These are phyloP conservation scores for Phytopythium aichiense DNA, from an alignment of 352 stramenopile genomes.

Conservation along the genomic window DNA sequence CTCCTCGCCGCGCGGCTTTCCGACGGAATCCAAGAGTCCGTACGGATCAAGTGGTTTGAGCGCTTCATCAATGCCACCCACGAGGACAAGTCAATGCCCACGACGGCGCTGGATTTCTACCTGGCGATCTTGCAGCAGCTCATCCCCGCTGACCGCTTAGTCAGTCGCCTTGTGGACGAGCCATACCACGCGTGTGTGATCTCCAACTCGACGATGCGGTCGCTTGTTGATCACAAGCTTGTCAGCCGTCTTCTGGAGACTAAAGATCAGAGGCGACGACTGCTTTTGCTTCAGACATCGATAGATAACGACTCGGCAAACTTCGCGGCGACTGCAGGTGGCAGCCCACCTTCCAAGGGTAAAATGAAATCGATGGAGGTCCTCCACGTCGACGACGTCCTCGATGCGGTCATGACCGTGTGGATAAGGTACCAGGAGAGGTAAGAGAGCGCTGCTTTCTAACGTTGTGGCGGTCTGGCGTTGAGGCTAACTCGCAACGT, in stretches of 20 bases:
- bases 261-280: slow-evolving; percentile 41
- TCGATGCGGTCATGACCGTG: slow-evolving; percentile 64
- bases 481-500: not conserved
- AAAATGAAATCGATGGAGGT: slow-evolving; percentile 16
- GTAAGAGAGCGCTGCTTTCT: slow-evolving; percentile 18
- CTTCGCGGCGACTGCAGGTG: not conserved
- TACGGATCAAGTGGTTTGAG: slow-evolving; percentile 65
- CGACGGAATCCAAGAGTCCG: slow-evolving; percentile 34
- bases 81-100: slow-evolving; percentile 25
- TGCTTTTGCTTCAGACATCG: slow-evolving; percentile 28
- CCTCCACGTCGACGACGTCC: slow-evolving; percentile 59
- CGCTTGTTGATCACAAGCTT: slow-evolving; percentile 42
- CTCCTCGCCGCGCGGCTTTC: slow-evolving; percentile 38
- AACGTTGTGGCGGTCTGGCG: not conserved
- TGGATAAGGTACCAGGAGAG: slow-evolving; percentile 65
- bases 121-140: slow-evolving; percentile 42
- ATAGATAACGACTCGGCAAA: not conserved
- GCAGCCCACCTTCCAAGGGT: slow-evolving; percentile 7
- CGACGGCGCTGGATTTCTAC: slow-evolving; percentile 56
- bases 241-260: slow-evolving; percentile 40
- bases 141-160: slow-evolving; percentile 34
- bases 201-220: slow-evolving; percentile 26
- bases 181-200: slow-evolving; percentile 43
- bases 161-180: slow-evolving; percentile 40
- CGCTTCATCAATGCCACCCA: slow-evolving; percentile 41